A percentile compares a stretch with the other conserved stretches of the same genome.
Conservation (phyloP, 2,329 filamentous ascomycete genomes). For the Colletotrichum magnum region DNA sequence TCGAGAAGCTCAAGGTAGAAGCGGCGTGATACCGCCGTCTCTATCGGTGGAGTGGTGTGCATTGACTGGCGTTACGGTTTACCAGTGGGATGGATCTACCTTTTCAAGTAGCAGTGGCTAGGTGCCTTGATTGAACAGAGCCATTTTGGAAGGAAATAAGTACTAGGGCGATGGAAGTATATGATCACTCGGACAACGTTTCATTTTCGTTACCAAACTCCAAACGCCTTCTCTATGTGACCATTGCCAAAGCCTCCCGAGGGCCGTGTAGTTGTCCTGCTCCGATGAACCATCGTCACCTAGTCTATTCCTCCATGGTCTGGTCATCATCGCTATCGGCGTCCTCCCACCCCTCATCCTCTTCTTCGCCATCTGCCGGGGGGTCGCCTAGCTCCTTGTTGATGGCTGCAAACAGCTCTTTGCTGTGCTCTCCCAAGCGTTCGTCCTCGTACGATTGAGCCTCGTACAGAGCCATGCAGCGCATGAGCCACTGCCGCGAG, state of each 20-base stretch:
- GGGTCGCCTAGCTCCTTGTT: slow-evolving; percentile 75
- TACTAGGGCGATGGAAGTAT: background rate
- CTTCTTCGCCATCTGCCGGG: slow-evolving; percentile 67
- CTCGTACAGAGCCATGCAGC: slow-evolving; percentile 84
- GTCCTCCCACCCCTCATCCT: slow-evolving; percentile 64
- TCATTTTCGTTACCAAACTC: slow-evolving; percentile 17
- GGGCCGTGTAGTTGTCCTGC: background rate
- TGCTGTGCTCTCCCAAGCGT: slow-evolving; percentile 80
- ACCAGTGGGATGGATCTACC: slow-evolving; percentile 13
- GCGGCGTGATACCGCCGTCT: slow-evolving; percentile 48
- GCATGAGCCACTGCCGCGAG: slow-evolving; percentile 86
- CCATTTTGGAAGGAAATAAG: background rate
- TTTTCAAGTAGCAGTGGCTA: slow-evolving; percentile 22
- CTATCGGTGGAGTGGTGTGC: slow-evolving; percentile 3
- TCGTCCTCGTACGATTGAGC: slow-evolving; percentile 89
- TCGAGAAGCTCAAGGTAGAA: slow-evolving; percentile 81
- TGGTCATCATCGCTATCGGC: slow-evolving; percentile 62
- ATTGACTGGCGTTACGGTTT: slow-evolving; percentile 30
- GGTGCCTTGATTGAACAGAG: slow-evolving; percentile 4
- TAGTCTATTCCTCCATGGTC: slow-evolving; percentile 63
- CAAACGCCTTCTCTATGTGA: slow-evolving; percentile 26
- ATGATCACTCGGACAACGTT: slow-evolving; percentile 7
- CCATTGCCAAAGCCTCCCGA: slow-evolving; percentile 1
- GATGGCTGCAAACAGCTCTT: slow-evolving; percentile 77
- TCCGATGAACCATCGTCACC: background rate